These are phyloP conservation scores for Chamaecyparis obtusa DNA, from an alignment of 75 land plant genomes.

Conservation along the genomic window DNA sequence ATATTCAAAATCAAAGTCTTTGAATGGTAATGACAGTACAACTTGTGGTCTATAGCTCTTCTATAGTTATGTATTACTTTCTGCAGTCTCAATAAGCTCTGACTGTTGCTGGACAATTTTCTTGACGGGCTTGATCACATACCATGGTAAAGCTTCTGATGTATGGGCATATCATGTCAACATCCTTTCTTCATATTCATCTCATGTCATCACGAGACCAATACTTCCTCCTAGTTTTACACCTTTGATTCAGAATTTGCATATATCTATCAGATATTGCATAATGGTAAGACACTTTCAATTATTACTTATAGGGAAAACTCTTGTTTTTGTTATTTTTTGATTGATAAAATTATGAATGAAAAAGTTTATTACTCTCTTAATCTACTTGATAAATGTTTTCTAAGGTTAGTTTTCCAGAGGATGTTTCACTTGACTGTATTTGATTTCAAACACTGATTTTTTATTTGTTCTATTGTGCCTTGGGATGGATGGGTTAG, in stretches of 20 bases:
- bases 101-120: background rate
- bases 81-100: background rate
- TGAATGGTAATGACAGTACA: background rate
- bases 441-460: background rate
- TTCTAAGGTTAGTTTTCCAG: background rate
- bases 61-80: background rate
- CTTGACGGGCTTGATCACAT: conserved; percentile 68
- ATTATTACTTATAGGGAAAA: no score
- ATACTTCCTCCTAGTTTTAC: no score
- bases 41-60: background rate
- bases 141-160: conserved; percentile 87
- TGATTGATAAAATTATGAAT: background rate
- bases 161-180: conserved; percentile 90
- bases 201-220: no score
- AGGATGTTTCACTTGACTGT: background rate
- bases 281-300: no score
- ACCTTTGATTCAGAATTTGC: no score
- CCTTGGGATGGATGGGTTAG: background rate
- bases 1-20: background rate
- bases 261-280: no score
- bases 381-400: background rate
- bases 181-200: no score
- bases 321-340: no score
- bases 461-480: background rate
- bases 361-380: background rate